Conservation (phyloP, 2,329 filamentous ascomycete species). For the Aspergillus sp. region DNA sequence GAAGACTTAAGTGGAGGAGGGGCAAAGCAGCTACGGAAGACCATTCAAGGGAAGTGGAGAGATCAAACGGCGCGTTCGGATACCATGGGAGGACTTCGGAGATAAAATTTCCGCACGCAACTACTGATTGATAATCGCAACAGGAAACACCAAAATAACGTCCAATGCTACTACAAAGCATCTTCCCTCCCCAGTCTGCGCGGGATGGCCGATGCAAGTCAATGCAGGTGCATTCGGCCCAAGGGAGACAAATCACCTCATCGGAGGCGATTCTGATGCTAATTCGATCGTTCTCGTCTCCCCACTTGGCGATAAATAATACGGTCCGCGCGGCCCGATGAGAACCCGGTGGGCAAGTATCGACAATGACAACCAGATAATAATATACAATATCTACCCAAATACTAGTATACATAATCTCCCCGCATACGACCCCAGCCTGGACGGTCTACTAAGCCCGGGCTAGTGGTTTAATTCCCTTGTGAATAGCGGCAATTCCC, state of each 20-base stretch:
- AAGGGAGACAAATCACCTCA: constrained; percentile 16
- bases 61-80: constrained; percentile 1
- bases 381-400: not conserved
- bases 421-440: not conserved
- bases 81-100: constrained; percentile 2
- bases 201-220: not conserved
- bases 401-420: constrained; percentile 4
- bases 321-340: not conserved
- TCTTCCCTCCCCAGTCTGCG: not conserved
- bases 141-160: not conserved
- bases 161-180: not conserved
- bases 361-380: not conserved
- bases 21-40: constrained; percentile 6
- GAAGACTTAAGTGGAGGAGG: constrained; percentile 9
- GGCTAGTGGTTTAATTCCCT: constrained; percentile 76
- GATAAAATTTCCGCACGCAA: constrained; percentile 1
- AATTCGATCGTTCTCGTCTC: constrained; percentile 4
- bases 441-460: constrained; percentile 7
- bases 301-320: constrained; percentile 1
- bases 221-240: not conserved
- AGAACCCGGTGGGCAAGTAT: not conserved
- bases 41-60: constrained; percentile 7
- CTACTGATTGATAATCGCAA: constrained; percentile 4
- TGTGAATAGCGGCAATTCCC: constrained; percentile 94
- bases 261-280: constrained; percentile 16